Conservation (phyloP, 2,329 filamentous ascomycete genomes). For the Penicillium sp. region DNA sequence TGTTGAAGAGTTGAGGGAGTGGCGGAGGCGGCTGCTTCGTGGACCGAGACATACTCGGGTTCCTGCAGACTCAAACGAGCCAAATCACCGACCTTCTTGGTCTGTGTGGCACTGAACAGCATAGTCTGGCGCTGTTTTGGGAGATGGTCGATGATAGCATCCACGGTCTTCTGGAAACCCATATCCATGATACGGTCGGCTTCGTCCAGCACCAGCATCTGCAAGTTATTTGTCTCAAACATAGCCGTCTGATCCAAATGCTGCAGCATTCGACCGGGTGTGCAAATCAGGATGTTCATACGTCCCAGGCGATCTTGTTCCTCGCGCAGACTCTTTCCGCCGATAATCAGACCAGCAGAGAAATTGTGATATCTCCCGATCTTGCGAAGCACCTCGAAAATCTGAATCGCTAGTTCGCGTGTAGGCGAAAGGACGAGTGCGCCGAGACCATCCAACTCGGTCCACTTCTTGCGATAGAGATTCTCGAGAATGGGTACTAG, state of each 20-base stretch:
- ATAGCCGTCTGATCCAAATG: slow-evolving; percentile 88
- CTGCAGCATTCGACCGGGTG: slow-evolving; percentile 87
- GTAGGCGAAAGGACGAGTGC: slow-evolving; percentile 90
- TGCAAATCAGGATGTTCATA: slow-evolving; percentile 97
- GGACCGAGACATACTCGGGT: slow-evolving; percentile 89
- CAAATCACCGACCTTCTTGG: slow-evolving; percentile 83
- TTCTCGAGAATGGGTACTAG: slow-evolving; percentile 86
- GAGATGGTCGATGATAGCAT: slow-evolving; percentile 85
- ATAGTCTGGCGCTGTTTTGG: slow-evolving; percentile 80
- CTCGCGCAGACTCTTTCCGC: slow-evolving; percentile 81
- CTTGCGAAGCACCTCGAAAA: slow-evolving; percentile 86
- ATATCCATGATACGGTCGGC: slow-evolving; percentile 96
- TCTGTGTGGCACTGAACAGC: slow-evolving; percentile 93
- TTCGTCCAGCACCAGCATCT: slow-evolving; percentile 89
- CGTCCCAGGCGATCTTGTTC: slow-evolving; percentile 72
- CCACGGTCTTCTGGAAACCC: slow-evolving; percentile 84
- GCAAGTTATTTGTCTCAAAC: slow-evolving; percentile 80
- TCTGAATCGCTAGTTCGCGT: slow-evolving; percentile 89
- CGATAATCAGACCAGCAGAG: slow-evolving; percentile 86
- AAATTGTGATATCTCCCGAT: slow-evolving; percentile 82
- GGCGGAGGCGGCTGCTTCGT: slow-evolving; percentile 68
- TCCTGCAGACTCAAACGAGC: slow-evolving; percentile 79
- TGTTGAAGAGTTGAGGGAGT: slow-evolving; percentile 81
- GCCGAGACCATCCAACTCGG: slow-evolving; percentile 80
- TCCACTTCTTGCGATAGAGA: slow-evolving; percentile 79